Evolutionary conservation across 345 rosid species (phyloP), one percentile per base, ranked within the genome.

Genomic region (Turritis glabra): DNA sequence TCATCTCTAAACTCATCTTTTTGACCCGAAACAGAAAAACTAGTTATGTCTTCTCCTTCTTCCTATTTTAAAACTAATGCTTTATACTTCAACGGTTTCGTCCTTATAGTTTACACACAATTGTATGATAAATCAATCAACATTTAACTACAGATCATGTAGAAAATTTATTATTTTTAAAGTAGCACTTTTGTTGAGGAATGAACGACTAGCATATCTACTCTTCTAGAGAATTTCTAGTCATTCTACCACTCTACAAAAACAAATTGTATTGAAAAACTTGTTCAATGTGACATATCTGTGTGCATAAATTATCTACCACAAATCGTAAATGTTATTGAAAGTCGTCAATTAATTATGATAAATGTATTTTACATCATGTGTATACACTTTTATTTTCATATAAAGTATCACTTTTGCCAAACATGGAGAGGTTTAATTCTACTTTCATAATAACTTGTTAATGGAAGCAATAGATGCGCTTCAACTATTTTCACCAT

Each of bases 401-500:
- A 13, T 12, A 38, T 38, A 13, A 38, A 12, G 53, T 47, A 52
- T 52, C 57, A 25, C 32, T 52, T 52, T 50, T 25, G 17, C 57
- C 9, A 13, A 23, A 53, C 7, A 25, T 8, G 18, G 57, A 53
- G 40, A 56, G 23, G 40, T 30, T 40, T 19, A 26, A 14, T 27
- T 37, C 23, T 18, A 56, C 64, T 32, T 29, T 69, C 29, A 14
- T n/a, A n/a, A n/a, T n/a, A n/a, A n/a, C n/a, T 43, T 26, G 32
- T 19, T 11, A 69, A 21, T 69, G 64, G 32, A 69, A 56, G 32
- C 64, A 56, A 10, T 30, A 25, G 5, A 18, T 58, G 46, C 26
- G 48, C 26, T 58, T 46, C 18, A 4, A 46, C 57, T 58, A 58
- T 70, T 58, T 32, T 46, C 56, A 58, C 30, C 48, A 46, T 58